Base-by-base conservation (phyloP, 2,329 filamentous ascomycete species). In the Aureobasidium vineae region DNA sequence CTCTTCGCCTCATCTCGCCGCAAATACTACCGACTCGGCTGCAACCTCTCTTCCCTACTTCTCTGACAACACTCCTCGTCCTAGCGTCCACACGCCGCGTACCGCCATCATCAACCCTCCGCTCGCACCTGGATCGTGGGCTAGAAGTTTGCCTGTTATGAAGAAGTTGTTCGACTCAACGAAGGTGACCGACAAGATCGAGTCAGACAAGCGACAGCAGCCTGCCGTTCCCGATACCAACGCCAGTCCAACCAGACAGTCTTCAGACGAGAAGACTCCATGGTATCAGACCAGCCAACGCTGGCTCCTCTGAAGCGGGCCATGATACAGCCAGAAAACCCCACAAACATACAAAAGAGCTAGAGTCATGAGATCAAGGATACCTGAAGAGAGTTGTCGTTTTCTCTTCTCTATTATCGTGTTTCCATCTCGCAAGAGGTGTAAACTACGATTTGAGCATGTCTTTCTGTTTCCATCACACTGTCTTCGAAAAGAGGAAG, bases 221-320 rank as follows among this genome's bases (percentile, higher is more conserved):
- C 21, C 13, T 36, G n/a, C 41, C 31, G n/a, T 8, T 13, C 5
- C 45, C 23, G 11, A 26, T 11, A 28, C 28, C 28, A 41, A 47
- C 19, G 19, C 41, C 28, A 60, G 54, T 36, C 57, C 57, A 23
- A 49, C 57, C 57, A 61, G 57, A 23, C 33, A 47, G n/a, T 23
- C 45, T 15, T 50, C 59, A 7, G 43, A 23, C n/a, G 59, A 50
- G 26, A 63, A 52, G 45, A 64, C 61, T 15, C 61, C 61, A 7
- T 64, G 61, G 61, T 19, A 64, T 13, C 61, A 64, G 38, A 64
- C 61, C n/a, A 53, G 49, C 28, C 61, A 64, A 38, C 61, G 49
- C 15, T 64, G 61, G 61, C 61, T 64, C n/a, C 23, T 64, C 3
- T 64, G 60, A 64, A 31, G 13, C 13, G 41, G 11, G 19, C 21